Percentiles rank a stretch among this genome's conserved stretches.
phyloP scores from a whole-genome alignment of 257 asterid species.

The Solanum tarapatanum region DNA sequence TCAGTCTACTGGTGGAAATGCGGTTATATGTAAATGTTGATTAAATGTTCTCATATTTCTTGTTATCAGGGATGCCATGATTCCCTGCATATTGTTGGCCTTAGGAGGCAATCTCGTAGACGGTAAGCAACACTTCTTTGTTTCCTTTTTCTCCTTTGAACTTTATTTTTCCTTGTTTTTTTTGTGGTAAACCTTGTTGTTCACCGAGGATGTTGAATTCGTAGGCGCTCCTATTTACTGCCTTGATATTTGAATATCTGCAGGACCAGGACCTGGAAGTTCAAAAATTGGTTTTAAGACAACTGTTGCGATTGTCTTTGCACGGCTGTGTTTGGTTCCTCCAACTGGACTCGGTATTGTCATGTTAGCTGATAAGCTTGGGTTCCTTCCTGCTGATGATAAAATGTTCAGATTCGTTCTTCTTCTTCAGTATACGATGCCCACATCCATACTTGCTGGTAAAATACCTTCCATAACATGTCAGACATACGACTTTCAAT shows the following conservation, averaged over 20 bases:
- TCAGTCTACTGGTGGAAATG: neutral
- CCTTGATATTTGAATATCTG: constrained; percentile 2
- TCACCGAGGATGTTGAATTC: neutral
- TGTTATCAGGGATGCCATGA: constrained; percentile 86
- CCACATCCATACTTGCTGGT: constrained; percentile 96
- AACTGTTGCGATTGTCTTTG: constrained; percentile 77
- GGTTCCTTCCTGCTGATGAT: constrained; percentile 79
- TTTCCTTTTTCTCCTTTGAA: neutral
- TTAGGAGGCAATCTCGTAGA: constrained; percentile 96
- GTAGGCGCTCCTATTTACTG: neutral
- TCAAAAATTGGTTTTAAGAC: constrained; percentile 73
- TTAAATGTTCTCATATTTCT: neutral
- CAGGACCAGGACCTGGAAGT: constrained; percentile 73
- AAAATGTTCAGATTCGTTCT: constrained; percentile 94
- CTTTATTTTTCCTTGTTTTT: neutral
- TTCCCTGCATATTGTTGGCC: constrained; percentile 95
- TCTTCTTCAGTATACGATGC: constrained; percentile 96
- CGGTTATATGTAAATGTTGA: neutral
- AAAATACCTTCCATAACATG: neutral
- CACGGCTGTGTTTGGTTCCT: constrained; percentile 77
- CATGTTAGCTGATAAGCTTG: constrained; percentile 80
- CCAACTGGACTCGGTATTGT: constrained; percentile 83
- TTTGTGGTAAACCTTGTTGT: neutral
- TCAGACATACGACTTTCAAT: neutral
- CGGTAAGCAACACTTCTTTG: constrained; percentile 30